Evolutionary conservation across 306 rosid species (phyloP).

Genomic region (Rubus idaeus): DNA sequence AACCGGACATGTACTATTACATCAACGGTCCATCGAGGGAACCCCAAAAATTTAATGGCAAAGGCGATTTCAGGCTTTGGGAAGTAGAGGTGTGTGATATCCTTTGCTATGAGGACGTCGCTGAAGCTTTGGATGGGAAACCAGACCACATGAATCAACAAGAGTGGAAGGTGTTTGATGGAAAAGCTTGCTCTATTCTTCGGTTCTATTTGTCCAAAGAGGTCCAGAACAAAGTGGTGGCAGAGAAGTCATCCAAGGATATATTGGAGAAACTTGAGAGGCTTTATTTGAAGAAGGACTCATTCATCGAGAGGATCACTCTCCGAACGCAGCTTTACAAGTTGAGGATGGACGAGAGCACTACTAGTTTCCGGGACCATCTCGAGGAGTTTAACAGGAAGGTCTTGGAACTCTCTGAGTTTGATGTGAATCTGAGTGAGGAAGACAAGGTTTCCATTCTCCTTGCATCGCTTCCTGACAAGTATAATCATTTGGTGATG

Average conservation of each 20-base stretch:
- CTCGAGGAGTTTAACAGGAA: neutral
- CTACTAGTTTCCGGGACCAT: neutral
- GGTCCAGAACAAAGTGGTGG: neutral
- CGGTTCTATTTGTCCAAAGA: neutral
- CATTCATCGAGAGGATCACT: neutral
- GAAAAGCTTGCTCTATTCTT: neutral
- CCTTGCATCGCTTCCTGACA: neutral
- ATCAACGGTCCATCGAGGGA: neutral
- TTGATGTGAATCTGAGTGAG: constrained; percentile 3
- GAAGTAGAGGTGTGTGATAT: neutral
- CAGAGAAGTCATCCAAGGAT: neutral
- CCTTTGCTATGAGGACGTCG: neutral
- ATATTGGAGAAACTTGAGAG: neutral
- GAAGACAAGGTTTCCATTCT: constrained; percentile 7
- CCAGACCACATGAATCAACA: neutral
- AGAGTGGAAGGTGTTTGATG: neutral
- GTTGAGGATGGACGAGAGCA: neutral
- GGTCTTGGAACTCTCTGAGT: neutral
- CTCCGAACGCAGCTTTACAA: neutral
- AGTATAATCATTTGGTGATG: constrained; percentile 2
- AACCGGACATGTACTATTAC: neutral
- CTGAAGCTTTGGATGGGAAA: constrained; percentile 2
- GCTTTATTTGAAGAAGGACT: constrained; percentile 1
- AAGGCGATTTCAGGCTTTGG: neutral
- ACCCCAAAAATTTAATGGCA: neutral